Evolutionary conservation across 1,139 yeast species (phyloP).

Genomic region (Lodderomyces elongisporus): DNA sequence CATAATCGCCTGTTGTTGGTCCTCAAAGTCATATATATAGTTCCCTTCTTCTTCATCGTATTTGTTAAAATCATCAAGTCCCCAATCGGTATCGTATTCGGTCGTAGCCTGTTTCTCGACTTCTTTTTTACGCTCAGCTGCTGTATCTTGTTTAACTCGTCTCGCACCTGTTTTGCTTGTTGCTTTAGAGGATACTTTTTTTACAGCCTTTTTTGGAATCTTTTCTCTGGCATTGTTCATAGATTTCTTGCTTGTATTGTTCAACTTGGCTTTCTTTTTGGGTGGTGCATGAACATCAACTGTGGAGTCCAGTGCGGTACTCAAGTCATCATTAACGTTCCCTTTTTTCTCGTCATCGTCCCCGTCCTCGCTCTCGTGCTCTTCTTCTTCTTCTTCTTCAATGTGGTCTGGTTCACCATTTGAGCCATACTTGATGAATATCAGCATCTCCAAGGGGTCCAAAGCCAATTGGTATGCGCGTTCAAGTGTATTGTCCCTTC

Average conservation of each 20-base stretch:
- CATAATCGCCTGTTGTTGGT: conserved; percentile 26
- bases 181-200: conserved; percentile 1
- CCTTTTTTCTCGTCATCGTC: conserved; percentile 17
- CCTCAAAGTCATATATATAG: conserved; percentile 31
- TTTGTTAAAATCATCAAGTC: conserved; percentile 28
- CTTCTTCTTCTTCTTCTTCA: conserved; percentile 17
- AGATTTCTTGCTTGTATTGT: conserved; percentile 2
- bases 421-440: conserved; percentile 41
- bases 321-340: conserved; percentile 10
- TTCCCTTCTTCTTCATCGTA: conserved; percentile 25
- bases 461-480: conserved; percentile 38
- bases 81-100: conserved; percentile 43
- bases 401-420: conserved; percentile 27
- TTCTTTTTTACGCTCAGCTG: conserved; percentile 17
- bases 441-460: conserved; percentile 41
- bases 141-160: conserved; percentile 5
- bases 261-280: conserved; percentile 1
- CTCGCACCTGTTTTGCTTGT: conserved; percentile 2
- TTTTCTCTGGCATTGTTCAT: not conserved
- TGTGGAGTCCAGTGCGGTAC: not conserved
- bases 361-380: conserved; percentile 17
- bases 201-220: conserved; percentile 10
- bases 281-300: conserved; percentile 14
- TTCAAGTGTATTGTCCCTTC: conserved; percentile 34
- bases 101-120: conserved; percentile 16